phyloP scores from a whole-genome alignment of 2,329 filamentous ascomycete genomes.

The Tricladium varicosporioides region DNA sequence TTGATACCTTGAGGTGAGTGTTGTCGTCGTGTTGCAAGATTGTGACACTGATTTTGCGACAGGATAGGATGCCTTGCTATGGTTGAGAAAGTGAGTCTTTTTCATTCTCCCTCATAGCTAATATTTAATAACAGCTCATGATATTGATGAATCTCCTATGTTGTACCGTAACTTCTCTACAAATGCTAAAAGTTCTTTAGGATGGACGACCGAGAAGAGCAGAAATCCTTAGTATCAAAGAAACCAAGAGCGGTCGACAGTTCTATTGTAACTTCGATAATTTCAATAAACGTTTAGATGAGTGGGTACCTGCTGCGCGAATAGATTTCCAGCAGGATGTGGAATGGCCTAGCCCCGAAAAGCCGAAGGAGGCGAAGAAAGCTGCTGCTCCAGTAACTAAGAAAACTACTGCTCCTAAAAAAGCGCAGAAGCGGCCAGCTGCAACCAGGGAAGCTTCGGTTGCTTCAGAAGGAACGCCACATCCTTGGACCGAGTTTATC shows the following conservation, averaged over 20 bases:
- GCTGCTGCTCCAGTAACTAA: constrained; percentile 48
- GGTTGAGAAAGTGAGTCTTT: constrained; percentile 34
- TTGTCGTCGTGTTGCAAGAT: not conserved
- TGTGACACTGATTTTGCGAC: constrained; percentile 17
- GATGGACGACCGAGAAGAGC: constrained; percentile 87
- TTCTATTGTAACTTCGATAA: constrained; percentile 35
- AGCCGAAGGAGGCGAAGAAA: constrained; percentile 76
- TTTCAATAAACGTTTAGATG: constrained; percentile 41
- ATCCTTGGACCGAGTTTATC: constrained; percentile 32
- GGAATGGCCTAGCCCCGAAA: constrained; percentile 87
- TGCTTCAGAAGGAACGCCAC: constrained; percentile 30
- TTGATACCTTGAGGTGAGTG: constrained; percentile 74
- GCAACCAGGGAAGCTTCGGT: constrained; percentile 33
- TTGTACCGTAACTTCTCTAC: no score
- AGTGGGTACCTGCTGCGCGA: constrained; percentile 82
- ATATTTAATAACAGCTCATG: not conserved
- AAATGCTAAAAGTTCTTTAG: constrained; percentile 37
- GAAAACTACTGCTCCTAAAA: constrained; percentile 35
- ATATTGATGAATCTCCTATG: no score
- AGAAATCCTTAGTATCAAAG: constrained; percentile 92
- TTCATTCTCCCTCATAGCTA: not conserved
- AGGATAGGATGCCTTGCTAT: constrained; percentile 37
- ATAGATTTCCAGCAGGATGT: constrained; percentile 89
- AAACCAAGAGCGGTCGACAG: constrained; percentile 75
- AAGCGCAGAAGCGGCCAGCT: constrained; percentile 40